Evolutionary conservation across 805 yeast genomes (phyloP).

Genomic region (Monosporozyma unispora): DNA sequence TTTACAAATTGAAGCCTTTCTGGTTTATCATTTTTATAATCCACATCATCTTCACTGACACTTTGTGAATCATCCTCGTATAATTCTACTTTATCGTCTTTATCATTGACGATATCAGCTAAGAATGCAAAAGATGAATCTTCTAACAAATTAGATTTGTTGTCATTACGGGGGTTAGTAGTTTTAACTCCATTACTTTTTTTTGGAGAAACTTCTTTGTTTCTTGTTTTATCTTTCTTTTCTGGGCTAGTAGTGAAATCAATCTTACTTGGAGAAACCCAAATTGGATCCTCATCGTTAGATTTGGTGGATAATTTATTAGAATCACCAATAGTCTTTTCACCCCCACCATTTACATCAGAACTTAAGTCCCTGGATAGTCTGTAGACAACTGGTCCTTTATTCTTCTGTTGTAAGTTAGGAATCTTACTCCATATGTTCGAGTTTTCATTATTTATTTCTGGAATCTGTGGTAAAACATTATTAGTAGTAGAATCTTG

Average conservation of each 20-base stretch:
- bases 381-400: conserved; percentile 6
- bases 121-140: conserved; percentile 40
- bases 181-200: background rate
- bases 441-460: background rate
- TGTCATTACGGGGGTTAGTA: background rate
- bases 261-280: conserved; percentile 30
- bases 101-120: conserved; percentile 24
- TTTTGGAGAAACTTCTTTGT: background rate
- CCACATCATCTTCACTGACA: conserved; percentile 7
- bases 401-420: conserved; percentile 3
- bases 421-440: background rate
- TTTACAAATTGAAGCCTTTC: conserved; percentile 7
- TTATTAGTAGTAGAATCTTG: background rate
- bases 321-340: background rate
- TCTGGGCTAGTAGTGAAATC: conserved; percentile 10
- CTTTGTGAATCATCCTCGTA: conserved; percentile 1
- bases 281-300: conserved; percentile 24
- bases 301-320: background rate
- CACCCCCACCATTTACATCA: background rate
- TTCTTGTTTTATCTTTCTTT: background rate
- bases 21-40: conserved; percentile 14
- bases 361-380: conserved; percentile 10
- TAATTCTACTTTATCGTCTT: background rate
- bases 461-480: background rate
- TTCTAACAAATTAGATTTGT: conserved; percentile 7